Evolutionary conservation across 352 stramenopile genomes (phyloP).

Genomic region (Phytopythium mirpurense): DNA sequence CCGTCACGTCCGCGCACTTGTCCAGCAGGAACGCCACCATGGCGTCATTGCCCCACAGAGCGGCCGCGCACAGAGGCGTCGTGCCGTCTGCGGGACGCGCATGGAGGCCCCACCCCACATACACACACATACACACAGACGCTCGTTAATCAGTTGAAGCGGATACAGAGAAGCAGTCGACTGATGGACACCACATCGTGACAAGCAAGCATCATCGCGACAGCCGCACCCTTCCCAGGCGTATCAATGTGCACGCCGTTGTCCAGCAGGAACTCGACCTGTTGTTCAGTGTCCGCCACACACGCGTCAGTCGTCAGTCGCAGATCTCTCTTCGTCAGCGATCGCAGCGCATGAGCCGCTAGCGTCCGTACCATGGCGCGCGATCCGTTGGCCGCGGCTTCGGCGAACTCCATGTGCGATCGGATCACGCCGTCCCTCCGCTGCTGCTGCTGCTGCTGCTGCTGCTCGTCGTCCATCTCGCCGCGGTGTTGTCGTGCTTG

Average conservation of each 20-base stretch:
- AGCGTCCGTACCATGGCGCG: constrained; percentile 51
- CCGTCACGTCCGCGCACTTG: constrained; percentile 41
- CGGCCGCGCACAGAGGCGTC: constrained; percentile 51
- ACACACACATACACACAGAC: too few species aligned
- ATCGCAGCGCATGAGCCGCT: too few species aligned
- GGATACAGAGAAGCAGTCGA: too few species aligned
- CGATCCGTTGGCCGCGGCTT: constrained; percentile 55
- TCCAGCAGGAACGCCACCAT: constrained; percentile 63
- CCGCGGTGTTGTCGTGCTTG: too few species aligned
- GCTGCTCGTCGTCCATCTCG: constrained; percentile 17
- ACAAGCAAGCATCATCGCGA: too few species aligned
- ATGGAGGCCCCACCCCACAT: too few species aligned
- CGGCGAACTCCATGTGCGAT: constrained; percentile 58
- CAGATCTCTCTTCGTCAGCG: too few species aligned
- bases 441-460: constrained; percentile 26
- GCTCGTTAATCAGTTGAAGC: too few species aligned
- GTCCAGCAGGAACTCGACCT: constrained; percentile 62
- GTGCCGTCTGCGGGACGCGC: constrained; percentile 38
- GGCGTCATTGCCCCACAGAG: constrained; percentile 55
- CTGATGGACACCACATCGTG: too few species aligned
- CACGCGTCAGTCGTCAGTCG: background rate
- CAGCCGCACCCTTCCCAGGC: constrained; percentile 38
- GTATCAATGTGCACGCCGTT: constrained; percentile 43
- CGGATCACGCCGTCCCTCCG: constrained; percentile 39
- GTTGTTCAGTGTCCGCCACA: background rate